Conservation (phyloP, 2,329 filamentous ascomycete species). For the Calonectria pseudoturangicola region DNA sequence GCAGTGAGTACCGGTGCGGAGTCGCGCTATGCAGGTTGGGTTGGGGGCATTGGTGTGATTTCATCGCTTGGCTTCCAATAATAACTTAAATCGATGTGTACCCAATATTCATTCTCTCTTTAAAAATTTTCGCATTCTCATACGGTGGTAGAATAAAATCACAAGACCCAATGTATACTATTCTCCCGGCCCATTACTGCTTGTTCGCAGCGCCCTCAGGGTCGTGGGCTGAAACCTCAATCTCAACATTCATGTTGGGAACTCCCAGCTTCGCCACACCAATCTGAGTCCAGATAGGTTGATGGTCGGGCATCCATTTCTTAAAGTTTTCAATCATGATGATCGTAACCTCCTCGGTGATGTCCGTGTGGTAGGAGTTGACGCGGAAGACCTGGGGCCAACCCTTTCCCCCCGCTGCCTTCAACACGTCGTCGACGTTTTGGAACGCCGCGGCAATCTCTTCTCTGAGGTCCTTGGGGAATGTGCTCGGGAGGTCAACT, state of each 20-base stretch:
- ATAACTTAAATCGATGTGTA: too few relatives aligned
- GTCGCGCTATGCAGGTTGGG: neutral
- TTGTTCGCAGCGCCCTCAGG: constrained; percentile 30
- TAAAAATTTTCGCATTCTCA: neutral
- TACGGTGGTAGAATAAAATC: neutral
- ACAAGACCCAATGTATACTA: neutral
- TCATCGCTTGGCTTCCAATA: too few relatives aligned
- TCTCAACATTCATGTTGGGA: constrained; percentile 72
- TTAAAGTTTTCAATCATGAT: constrained; percentile 66
- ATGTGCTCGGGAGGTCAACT: constrained; percentile 49
- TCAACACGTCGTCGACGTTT: constrained; percentile 71
- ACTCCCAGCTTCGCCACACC: constrained; percentile 68
- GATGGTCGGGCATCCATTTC: constrained; percentile 70
- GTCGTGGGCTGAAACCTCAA: constrained; percentile 69
- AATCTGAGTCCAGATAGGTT: constrained; percentile 71
- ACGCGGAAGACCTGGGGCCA: constrained; percentile 71
- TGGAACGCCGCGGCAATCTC: constrained; percentile 71
- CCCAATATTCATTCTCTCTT: too few relatives aligned
- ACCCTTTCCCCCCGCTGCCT: constrained; percentile 70
- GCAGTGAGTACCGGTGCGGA: neutral
- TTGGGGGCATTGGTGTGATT: too few relatives aligned
- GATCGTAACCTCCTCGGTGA: constrained; percentile 61
- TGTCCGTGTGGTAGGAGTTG: constrained; percentile 64
- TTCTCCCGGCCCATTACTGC: neutral
- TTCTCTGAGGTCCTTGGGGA: constrained; percentile 60